A percentile compares a stretch with the other conserved stretches of the same genome.
Conservation (phyloP, 2,329 filamentous ascomycete genomes). For the Neofusicoccum umdonicola region DNA sequence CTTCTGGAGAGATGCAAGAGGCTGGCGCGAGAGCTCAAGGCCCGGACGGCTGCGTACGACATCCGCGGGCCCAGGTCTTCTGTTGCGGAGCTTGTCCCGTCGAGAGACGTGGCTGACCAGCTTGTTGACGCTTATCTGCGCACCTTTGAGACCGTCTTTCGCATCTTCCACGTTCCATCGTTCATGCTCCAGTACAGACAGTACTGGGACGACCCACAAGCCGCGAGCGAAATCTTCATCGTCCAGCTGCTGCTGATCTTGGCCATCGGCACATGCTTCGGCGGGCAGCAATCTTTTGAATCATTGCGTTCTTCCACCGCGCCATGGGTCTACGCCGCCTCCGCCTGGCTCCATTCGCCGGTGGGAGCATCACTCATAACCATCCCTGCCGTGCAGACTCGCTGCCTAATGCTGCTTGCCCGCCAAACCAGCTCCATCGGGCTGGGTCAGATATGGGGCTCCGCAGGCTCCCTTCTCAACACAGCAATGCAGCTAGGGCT, state of each 20-base stretch:
- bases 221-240: background rate
- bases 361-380: constrained; percentile 29
- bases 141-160: constrained; percentile 26
- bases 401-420: constrained; percentile 34
- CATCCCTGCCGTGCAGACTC: constrained; percentile 33
- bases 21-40: constrained; percentile 19
- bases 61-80: background rate
- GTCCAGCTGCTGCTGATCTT: constrained; percentile 17
- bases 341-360: constrained; percentile 37
- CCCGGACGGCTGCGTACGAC: background rate
- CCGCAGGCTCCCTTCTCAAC: constrained; percentile 38
- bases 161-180: constrained; percentile 26
- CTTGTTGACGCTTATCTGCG: constrained; percentile 24
- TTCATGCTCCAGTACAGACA: constrained; percentile 25
- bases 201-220: constrained; percentile 24
- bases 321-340: constrained; percentile 23
- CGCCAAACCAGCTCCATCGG: constrained; percentile 31
- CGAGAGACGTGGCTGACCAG: constrained; percentile 18
- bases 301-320: background rate
- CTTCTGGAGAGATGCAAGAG: constrained; percentile 7
- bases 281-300: background rate
- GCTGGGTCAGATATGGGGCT: constrained; percentile 35
- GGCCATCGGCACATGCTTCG: constrained; percentile 20
- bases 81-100: constrained; percentile 4
- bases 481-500: constrained; percentile 44